A percentile compares a stretch with the other conserved stretches of the same genome.
Conservation (phyloP, 768 basidiomycete genomes). For the Clitopilus passeckerianus region DNA sequence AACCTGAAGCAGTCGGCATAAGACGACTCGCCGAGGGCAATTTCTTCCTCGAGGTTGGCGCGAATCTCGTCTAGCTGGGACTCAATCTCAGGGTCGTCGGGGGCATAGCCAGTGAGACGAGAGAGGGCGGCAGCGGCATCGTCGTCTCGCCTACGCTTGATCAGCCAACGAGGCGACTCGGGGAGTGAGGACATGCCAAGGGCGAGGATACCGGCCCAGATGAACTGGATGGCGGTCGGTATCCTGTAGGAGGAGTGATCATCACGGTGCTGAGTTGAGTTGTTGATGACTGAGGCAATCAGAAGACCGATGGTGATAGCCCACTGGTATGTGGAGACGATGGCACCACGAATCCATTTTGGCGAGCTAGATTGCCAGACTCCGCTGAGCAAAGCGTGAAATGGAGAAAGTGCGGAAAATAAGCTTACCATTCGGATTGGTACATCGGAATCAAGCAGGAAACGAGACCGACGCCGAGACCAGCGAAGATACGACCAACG, state of each 20-base stretch:
- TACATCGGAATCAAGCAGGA: conserved; percentile 56
- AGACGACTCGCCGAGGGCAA: conserved; percentile 49
- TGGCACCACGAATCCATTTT: conserved; percentile 69
- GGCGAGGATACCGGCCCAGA: conserved; percentile 73
- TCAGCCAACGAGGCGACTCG: conserved; percentile 77
- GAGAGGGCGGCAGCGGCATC: conserved; percentile 53
- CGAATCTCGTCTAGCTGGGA: conserved; percentile 44
- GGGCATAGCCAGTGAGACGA: conserved; percentile 53
- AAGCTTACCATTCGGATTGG: conserved; percentile 38
- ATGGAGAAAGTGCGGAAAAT: background rate
- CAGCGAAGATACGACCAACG: conserved; percentile 72
- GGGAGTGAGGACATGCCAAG: conserved; percentile 71
- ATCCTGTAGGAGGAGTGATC: conserved; percentile 59
- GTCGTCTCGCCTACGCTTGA: conserved; percentile 61
- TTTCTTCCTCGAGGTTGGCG: conserved; percentile 60
- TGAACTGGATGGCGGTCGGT: conserved; percentile 71
- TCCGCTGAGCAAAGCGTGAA: conserved; percentile 1
- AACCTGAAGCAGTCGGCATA: conserved; percentile 59
- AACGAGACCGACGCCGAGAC: conserved; percentile 75
- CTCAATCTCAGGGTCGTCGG: conserved; percentile 48
- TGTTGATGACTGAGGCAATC: conserved; percentile 63
- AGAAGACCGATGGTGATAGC: conserved; percentile 74
- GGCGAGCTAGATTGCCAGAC: conserved; percentile 37
- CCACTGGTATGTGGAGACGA: conserved; percentile 70
- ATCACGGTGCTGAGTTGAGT: conserved; percentile 50